Conservation (phyloP, 805 yeast genomes). For the Ogataea allantospora region DNA sequence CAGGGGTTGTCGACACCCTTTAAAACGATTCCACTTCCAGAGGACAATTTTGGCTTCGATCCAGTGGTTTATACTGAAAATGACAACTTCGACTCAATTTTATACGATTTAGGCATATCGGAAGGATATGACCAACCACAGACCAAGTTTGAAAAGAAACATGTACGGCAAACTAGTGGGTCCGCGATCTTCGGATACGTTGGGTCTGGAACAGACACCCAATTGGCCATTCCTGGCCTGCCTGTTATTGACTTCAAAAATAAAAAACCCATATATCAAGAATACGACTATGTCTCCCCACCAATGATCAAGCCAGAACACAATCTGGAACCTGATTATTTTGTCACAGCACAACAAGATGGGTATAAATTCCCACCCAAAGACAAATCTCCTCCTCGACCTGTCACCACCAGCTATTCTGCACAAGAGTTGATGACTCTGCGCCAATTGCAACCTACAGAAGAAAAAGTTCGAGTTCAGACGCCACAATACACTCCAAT, state of each 20-base stretch:
- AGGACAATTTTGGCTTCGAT: slow-evolving; percentile 49
- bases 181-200: slow-evolving; percentile 77
- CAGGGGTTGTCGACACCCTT: slow-evolving; percentile 35
- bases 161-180: slow-evolving; percentile 67
- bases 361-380: slow-evolving; percentile 55
- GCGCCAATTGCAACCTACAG: slow-evolving; percentile 18
- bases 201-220: slow-evolving; percentile 52
- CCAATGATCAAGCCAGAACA: slow-evolving; percentile 1
- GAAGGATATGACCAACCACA: slow-evolving; percentile 31
- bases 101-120: slow-evolving; percentile 32
- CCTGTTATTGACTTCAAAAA: slow-evolving; percentile 25
- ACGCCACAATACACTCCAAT: slow-evolving; percentile 26
- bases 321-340: slow-evolving; percentile 37
- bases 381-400: slow-evolving; percentile 29
- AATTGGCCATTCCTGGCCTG: slow-evolving; percentile 57
- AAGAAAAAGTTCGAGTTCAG: background rate
- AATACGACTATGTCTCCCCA: slow-evolving; percentile 6
- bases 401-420: slow-evolving; percentile 33
- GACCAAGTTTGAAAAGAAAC: slow-evolving; percentile 32
- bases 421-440: slow-evolving; percentile 41
- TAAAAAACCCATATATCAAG: slow-evolving; percentile 32
- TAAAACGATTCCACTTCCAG: slow-evolving; percentile 47
- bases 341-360: slow-evolving; percentile 47
- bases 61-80: slow-evolving; percentile 14
- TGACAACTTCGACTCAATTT: slow-evolving; percentile 31